These are phyloP conservation scores for Phialemonium atrogriseum DNA, from an alignment of 2,329 filamentous ascomycete species.

Conservation along the genomic window DNA sequence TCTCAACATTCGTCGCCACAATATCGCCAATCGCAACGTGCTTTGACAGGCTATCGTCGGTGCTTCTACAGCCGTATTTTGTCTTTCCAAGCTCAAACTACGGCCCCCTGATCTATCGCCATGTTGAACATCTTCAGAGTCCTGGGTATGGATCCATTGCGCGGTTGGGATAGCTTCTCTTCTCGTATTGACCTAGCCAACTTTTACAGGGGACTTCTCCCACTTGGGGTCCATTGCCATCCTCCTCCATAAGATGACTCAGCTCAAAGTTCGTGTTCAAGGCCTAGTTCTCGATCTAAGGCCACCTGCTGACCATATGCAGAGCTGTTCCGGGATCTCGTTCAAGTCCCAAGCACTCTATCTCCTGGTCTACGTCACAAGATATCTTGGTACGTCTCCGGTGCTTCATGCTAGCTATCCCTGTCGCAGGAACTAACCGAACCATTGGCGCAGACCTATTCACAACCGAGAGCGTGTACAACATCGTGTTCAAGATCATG, in stretches of 20 bases:
- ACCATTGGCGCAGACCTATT: constrained; percentile 60
- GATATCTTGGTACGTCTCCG: constrained; percentile 69
- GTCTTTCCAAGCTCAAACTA: too few species aligned
- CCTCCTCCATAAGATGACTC: constrained; percentile 91
- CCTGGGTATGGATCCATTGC: constrained; percentile 33
- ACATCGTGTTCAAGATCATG: constrained; percentile 89
- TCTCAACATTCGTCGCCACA: too few species aligned
- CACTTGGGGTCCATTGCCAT: constrained; percentile 93
- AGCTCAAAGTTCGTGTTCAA: constrained; percentile 63
- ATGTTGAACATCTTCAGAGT: constrained; percentile 50
- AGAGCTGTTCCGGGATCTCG: constrained; percentile 96
- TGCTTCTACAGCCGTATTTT: too few species aligned
- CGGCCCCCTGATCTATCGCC: background rate
- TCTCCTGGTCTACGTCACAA: constrained; percentile 83
- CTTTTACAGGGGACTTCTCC: constrained; percentile 73
- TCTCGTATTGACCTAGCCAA: constrained; percentile 6
- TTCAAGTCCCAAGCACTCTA: constrained; percentile 98
- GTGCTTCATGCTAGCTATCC: background rate
- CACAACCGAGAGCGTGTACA: constrained; percentile 77
- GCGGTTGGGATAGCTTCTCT: constrained; percentile 6
- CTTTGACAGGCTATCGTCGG: too few species aligned
- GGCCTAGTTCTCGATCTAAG: background rate
- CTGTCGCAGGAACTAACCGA: constrained; percentile 3
- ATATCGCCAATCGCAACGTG: too few species aligned
- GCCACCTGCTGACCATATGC: constrained; percentile 12